These are phyloP conservation scores for Cercospora janseana DNA, from an alignment of 2,329 filamentous ascomycete species.

Conservation along the genomic window DNA sequence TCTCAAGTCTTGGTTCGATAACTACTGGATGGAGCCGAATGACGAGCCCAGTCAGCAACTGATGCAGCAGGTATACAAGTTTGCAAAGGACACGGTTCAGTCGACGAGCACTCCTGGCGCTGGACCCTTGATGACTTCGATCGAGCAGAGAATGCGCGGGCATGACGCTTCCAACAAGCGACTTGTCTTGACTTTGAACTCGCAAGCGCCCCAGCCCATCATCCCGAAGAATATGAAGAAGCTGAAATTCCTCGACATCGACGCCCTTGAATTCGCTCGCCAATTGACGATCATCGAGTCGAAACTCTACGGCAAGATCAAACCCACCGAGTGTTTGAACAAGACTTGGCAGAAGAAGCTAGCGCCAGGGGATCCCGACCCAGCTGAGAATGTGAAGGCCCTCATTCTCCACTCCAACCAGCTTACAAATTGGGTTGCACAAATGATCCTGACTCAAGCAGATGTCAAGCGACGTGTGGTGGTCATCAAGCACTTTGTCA, in stretches of 20 bases:
- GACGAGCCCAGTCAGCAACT: slow-evolving; percentile 80
- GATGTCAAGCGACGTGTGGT: slow-evolving; percentile 95
- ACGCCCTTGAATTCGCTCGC: slow-evolving; percentile 92
- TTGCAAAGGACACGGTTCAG: slow-evolving; percentile 87
- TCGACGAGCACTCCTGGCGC: slow-evolving; percentile 91
- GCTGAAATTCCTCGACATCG: slow-evolving; percentile 96
- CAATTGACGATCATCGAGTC: slow-evolving; percentile 97
- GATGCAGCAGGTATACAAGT: slow-evolving; percentile 83
- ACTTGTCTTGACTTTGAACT: slow-evolving; percentile 78
- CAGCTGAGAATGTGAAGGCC: slow-evolving; percentile 90
- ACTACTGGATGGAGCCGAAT: slow-evolving; percentile 96
- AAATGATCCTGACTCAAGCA: slow-evolving; percentile 94
- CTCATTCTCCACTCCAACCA: slow-evolving; percentile 97
- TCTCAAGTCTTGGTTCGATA: slow-evolving; percentile 96
- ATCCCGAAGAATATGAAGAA: slow-evolving; percentile 99
- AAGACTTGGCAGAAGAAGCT: slow-evolving; percentile 99
- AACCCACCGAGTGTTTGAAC: slow-evolving; percentile 91
- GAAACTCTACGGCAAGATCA: slow-evolving; percentile 90
- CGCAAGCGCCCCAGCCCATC: slow-evolving; percentile 79
- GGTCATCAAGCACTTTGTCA: slow-evolving; percentile 97
- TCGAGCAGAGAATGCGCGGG: slow-evolving; percentile 84
- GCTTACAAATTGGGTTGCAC: slow-evolving; percentile 98
- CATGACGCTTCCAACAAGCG: slow-evolving; percentile 84
- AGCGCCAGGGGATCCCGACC: slow-evolving; percentile 73
- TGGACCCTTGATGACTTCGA: slow-evolving; percentile 74